These are phyloP conservation scores for Lobosporangium transversale DNA, from an alignment of 192 early-diverging fungal genomes.

Conservation along the genomic window DNA sequence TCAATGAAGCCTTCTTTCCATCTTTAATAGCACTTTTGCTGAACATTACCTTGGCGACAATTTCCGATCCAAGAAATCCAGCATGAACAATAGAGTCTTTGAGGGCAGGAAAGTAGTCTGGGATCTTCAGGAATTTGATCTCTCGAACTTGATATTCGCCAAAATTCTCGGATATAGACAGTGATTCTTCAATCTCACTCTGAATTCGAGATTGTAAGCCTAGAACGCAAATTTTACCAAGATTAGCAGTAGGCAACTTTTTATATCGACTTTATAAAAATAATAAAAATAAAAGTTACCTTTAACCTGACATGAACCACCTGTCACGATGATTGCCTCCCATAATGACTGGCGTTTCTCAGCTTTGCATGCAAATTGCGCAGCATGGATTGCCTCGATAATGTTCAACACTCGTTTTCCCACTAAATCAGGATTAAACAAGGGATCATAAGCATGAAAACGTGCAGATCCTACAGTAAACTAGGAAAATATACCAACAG, in stretches of 20 bases:
- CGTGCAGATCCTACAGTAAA: slow-evolving; percentile 71
- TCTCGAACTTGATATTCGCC: slow-evolving; percentile 88
- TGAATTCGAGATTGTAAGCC: slow-evolving; percentile 81
- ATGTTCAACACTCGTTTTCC: slow-evolving; percentile 56
- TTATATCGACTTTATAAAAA: background rate
- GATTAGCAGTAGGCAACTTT: no score
- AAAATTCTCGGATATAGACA: slow-evolving; percentile 84
- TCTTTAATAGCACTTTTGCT: no score
- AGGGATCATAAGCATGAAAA: slow-evolving; percentile 68
- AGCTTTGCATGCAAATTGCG: slow-evolving; percentile 71
- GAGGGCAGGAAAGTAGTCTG: slow-evolving; percentile 88
- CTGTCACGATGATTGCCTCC: slow-evolving; percentile 88
- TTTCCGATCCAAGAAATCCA: slow-evolving; percentile 84
- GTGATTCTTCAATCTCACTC: slow-evolving; percentile 62
- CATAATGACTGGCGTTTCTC: slow-evolving; percentile 84
- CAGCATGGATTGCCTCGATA: slow-evolving; percentile 71
- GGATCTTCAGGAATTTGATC: slow-evolving; percentile 80
- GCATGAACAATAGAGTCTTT: slow-evolving; percentile 76
- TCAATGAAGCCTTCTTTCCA: no score
- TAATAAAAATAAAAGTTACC: slow-evolving; percentile 12
- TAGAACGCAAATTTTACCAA: no score
- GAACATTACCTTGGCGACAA: slow-evolving; percentile 91
- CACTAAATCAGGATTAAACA: slow-evolving; percentile 76
- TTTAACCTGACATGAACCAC: slow-evolving; percentile 72
- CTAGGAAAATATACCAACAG: slow-evolving; percentile 16